phyloP scores from a whole-genome alignment of 2,329 filamentous ascomycete genomes.

The Penicillium brasilianum region DNA sequence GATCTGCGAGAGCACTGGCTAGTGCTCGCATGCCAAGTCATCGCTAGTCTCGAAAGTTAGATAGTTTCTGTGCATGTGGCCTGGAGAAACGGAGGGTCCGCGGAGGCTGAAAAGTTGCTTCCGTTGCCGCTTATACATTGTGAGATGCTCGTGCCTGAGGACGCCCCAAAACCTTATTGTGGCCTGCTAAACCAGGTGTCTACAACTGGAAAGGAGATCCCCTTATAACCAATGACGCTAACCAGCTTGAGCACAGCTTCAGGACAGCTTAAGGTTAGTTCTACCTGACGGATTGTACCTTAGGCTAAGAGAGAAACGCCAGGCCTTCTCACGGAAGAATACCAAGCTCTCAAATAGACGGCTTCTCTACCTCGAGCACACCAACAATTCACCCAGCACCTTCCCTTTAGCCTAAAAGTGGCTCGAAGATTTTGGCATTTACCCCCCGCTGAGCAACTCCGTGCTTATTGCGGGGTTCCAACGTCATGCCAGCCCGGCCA shows the following conservation, averaged over 20 bases:
- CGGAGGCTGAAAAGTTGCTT: constrained; percentile 2
- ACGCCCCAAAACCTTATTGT: no score
- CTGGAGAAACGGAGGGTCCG: not conserved
- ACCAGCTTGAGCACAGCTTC: not conserved
- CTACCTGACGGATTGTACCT: not conserved
- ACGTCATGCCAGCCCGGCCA: constrained; percentile 26
- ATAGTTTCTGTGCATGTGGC: not conserved
- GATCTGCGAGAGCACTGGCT: not conserved
- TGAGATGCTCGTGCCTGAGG: not conserved
- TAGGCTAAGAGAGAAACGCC: not conserved
- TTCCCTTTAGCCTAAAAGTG: constrained; percentile 1
- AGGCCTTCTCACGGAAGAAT: not conserved
- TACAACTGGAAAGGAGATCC: not conserved
- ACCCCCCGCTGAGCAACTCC: constrained; percentile 23
- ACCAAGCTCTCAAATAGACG: not conserved
- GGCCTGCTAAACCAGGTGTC: constrained; percentile 1
- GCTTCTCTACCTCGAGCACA: not conserved
- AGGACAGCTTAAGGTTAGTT: not conserved
- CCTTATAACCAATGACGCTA: not conserved
- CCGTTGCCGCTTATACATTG: constrained; percentile 10
- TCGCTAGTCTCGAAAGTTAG: not conserved
- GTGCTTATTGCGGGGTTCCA: constrained; percentile 29
- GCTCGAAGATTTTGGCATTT: constrained; percentile 8
- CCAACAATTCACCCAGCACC: not conserved
- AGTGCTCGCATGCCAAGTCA: not conserved